Evolutionary conservation across 208 protist genomes (phyloP).

Genomic region (Naegleria fowleri): DNA sequence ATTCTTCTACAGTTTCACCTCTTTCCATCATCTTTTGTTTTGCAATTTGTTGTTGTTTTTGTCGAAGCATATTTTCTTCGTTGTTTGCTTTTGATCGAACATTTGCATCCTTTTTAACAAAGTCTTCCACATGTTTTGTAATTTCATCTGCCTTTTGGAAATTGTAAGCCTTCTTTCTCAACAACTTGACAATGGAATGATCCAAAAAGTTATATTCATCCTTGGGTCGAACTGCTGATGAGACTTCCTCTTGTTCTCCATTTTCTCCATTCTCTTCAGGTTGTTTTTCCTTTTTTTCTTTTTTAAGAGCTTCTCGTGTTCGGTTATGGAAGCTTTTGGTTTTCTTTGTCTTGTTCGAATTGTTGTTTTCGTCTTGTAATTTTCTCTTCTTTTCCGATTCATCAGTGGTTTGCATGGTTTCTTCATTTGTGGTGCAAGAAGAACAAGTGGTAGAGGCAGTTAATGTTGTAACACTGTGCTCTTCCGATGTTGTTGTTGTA

Average conservation of each 20-base stretch:
- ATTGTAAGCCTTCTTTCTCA: background rate
- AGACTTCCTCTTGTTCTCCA: background rate
- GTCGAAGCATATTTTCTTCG: background rate
- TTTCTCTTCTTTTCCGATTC: background rate
- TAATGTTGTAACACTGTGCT: no score
- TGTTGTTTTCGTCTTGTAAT: background rate
- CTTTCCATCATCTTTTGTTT: background rate
- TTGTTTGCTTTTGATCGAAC: background rate
- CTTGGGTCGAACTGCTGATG: background rate
- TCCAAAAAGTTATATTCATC: background rate
- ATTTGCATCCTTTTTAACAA: background rate
- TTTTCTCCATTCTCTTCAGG: background rate
- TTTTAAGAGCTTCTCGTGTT: background rate
- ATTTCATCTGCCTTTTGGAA: constrained; percentile 19
- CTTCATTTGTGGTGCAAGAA: no score
- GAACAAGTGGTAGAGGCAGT: no score
- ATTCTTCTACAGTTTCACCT: background rate
- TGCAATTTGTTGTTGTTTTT: background rate
- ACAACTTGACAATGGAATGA: background rate
- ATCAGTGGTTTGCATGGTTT: background rate
- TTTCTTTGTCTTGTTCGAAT: background rate
- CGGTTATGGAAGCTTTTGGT: background rate
- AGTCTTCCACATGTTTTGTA: background rate
- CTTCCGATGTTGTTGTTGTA: no score
- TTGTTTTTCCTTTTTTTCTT: background rate